Evolutionary conservation across 306 rosid genomes (phyloP), one percentile per base, ranked within the genome.

Genomic region (Casuarina equisetifolia): DNA sequence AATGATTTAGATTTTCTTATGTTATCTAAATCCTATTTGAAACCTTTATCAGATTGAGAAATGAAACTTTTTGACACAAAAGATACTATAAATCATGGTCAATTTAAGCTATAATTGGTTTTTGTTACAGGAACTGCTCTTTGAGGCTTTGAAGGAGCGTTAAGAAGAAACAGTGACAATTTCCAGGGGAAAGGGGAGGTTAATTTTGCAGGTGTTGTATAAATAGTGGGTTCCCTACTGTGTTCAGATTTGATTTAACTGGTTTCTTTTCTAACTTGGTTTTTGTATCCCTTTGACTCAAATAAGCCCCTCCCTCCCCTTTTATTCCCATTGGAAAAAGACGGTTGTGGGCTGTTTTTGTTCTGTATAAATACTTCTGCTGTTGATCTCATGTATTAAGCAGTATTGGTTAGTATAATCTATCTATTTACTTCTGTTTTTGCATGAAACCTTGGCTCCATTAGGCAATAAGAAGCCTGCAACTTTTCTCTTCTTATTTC

Each of bases 61-160:
- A 25, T 25, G 32, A 25, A 25, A 25, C 32, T 25, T 25, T 25
- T 25, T 25, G 32, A 25, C 32, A 25, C 32, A 25, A 25, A 25
- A 25, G 32, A 25, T 25, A 25, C 32, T 25, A 25, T 25, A 25
- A 25, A 25, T 25, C 32, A 25, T 25, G 32, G 32, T 25, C 32
- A 25, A 25, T 25, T 25, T 25, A 25, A 25, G 32, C 32, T 25
- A 25, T 25, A 25, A 40, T 39, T 66, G 32, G 6, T 66, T 66
- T 42, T 66, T 40, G 49, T 17, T 40, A 40, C n/a, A 67, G 71
- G 71, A 67, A 67, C 71, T 67, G 42, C 2, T 42, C 6, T 67
- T 67, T 67, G 71, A 42, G 71, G 71, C 15, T 50, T 40, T 67
- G 50, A 42, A 67, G 71, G 49, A 67, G 44, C 50, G 71, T 67